Base-by-base conservation (phyloP, 2,329 filamentous ascomycete species). In the Colletotrichum gigasporum region DNA sequence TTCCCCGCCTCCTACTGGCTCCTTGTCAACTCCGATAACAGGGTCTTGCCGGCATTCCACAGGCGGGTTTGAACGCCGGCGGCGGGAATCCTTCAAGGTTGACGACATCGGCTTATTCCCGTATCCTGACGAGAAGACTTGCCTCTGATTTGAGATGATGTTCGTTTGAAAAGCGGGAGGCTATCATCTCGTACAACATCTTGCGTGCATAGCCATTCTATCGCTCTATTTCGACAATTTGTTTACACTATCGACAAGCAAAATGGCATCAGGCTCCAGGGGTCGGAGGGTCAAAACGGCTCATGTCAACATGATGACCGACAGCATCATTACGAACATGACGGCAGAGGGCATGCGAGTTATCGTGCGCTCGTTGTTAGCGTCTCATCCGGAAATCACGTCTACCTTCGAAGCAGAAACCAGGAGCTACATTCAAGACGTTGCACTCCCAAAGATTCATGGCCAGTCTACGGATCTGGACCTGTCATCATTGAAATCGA, bases 261-360 rank as follows among this genome's bases (percentile, higher is more conserved):
- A 37, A 4, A 63, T 63, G 59, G 28, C 44, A 22, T n/a, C 59
- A 28, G 12, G n/a, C 4, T 6, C 53, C 11, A 42, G 35, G 6
- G 35, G 34, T n/a, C 44, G 22, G 16, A 35, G 66, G 53, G 65
- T 64, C 55, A 71, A 68, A n/a, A 69, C 65, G 34, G 76, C 79
- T 24, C 80, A 82, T 67, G 78, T 82, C 65, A 82, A 82, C 54
- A 79, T 82, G 75, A 82, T 82, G 80, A 78, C 76, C 2, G 80
- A 82, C 59, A 80, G 76, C 4, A 75, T 82, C 59, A 79, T 82
- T 54, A 77, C 75, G n/a, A 82, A 79, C 45, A 65, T 82, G 22
- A 73, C 78, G 1, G 67, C 71, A 1, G 78, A 79, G n/a, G 79
- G 74, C 5, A 66, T 82, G 14, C 76, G 79, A 3, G 71, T 72